Conservation (phyloP, 257 asterid species). For the Solanum medicagineum region DNA sequence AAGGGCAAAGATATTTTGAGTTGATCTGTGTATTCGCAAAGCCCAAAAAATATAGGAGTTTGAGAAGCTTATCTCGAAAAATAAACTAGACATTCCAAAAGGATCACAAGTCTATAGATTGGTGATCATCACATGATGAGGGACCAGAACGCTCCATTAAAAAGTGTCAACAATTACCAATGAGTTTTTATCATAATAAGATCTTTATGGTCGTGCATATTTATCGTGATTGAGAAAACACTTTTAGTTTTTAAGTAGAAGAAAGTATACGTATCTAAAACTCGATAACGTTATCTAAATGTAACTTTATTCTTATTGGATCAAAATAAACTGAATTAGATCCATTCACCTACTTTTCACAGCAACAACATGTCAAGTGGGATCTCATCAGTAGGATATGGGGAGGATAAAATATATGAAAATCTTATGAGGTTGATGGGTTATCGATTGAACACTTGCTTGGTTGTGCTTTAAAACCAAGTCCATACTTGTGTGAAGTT, state of each 20-base stretch:
- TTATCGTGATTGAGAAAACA: background rate
- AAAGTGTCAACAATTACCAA: background rate
- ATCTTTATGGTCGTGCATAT: background rate
- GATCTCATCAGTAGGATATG: too few relatives aligned
- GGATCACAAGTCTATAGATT: background rate
- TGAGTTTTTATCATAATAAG: background rate
- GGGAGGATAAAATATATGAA: fast-evolving
- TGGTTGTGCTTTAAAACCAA: too few relatives aligned
- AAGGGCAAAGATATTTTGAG: background rate
- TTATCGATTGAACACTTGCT: too few relatives aligned
- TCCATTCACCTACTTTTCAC: background rate
- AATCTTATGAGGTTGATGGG: too few relatives aligned
- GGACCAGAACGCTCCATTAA: background rate
- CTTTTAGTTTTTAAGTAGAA: background rate
- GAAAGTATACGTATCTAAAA: background rate
- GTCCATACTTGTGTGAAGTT: too few relatives aligned
- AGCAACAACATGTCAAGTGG: too few relatives aligned
- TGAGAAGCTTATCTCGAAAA: background rate
- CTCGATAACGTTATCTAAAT: background rate
- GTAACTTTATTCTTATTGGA: background rate
- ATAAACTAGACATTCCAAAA: background rate
- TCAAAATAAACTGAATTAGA: background rate
- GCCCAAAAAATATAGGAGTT: background rate
- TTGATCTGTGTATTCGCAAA: background rate
- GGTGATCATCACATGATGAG: background rate